A percentile compares a stretch with the other conserved stretches of the same genome.
phyloP scores from a whole-genome alignment of 805 yeast species.

The Sugiyamaella smithiae region DNA sequence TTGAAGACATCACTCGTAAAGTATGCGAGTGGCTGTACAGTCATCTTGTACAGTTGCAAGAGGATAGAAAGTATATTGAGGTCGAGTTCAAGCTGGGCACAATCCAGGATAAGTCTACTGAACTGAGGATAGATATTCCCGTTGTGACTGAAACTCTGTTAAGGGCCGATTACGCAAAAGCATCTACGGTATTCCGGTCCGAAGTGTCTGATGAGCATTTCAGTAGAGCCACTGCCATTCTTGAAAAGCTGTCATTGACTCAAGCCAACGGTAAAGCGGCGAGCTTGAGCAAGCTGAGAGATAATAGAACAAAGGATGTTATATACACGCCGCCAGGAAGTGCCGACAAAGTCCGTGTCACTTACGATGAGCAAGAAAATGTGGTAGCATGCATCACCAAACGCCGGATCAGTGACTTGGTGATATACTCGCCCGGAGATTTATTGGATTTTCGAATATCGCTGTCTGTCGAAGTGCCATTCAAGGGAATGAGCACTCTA shows the following conservation, averaged over 20 bases:
- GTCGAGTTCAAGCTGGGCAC: slow-evolving; percentile 42
- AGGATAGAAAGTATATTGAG: slow-evolving; percentile 38
- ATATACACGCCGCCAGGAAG: slow-evolving; percentile 13
- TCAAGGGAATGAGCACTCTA: slow-evolving; percentile 48
- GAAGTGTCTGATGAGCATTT: slow-evolving; percentile 30
- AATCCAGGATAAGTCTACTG: slow-evolving; percentile 28
- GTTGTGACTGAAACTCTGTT: slow-evolving; percentile 34
- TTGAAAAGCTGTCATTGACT: slow-evolving; percentile 21
- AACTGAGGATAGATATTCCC: slow-evolving; percentile 31
- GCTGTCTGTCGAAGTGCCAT: slow-evolving; percentile 72
- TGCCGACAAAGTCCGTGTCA: slow-evolving; percentile 28
- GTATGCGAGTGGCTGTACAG: slow-evolving; percentile 90
- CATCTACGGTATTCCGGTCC: slow-evolving; percentile 30
- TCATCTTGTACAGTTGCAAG: slow-evolving; percentile 46
- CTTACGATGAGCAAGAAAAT: slow-evolving; percentile 28
- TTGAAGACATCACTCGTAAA: slow-evolving; percentile 75
- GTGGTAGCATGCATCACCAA: slow-evolving; percentile 66
- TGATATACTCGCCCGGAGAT: slow-evolving; percentile 71
- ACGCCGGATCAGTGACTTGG: slow-evolving; percentile 67
- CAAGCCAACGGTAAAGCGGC: background rate
- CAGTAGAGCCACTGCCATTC: slow-evolving; percentile 19
- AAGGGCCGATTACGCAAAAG: slow-evolving; percentile 27
- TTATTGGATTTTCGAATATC: slow-evolving; percentile 75
- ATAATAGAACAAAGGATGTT: slow-evolving; percentile 16
- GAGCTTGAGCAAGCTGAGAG: slow-evolving; percentile 2